Evolutionary conservation across 208 protist species (phyloP).

Genomic region (Leishmania turanica): DNA sequence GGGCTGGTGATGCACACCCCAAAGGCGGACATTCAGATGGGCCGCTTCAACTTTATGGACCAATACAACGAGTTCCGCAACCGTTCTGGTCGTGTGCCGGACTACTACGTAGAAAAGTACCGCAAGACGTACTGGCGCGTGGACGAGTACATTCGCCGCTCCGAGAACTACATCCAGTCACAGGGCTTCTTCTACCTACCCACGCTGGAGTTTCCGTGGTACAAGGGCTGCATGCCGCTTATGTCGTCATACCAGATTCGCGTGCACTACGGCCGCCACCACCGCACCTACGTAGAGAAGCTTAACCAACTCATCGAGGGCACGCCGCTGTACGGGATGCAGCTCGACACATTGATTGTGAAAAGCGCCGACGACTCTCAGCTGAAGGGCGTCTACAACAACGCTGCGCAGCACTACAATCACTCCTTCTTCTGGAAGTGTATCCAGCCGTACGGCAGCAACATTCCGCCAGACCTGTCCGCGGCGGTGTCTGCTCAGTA

Average conservation of each 20-base stretch:
- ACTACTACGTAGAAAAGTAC: constrained; percentile 84
- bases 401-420: constrained; percentile 94
- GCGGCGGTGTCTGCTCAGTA: constrained; percentile 80
- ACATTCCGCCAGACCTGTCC: constrained; percentile 85
- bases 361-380: constrained; percentile 48
- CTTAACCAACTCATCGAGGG: constrained; percentile 91
- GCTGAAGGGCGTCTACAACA: constrained; percentile 82
- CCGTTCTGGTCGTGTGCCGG: constrained; percentile 77
- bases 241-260: constrained; percentile 91
- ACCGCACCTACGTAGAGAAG: constrained; percentile 91
- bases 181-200: constrained; percentile 92
- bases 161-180: constrained; percentile 74
- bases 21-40: constrained; percentile 77
- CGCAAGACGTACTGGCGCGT: constrained; percentile 89
- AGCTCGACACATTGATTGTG: constrained; percentile 87
- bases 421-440: constrained; percentile 93
- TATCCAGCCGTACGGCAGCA: constrained; percentile 89
- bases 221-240: constrained; percentile 88
- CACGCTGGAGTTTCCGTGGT: constrained; percentile 90
- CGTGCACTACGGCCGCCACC: constrained; percentile 90
- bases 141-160: constrained; percentile 87
- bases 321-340: constrained; percentile 75
- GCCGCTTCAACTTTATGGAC: constrained; percentile 81
- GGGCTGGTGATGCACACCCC: constrained; percentile 72
- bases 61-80: constrained; percentile 91